Conservation (phyloP, 345 rosid genomes). For the Aquilaria sinensis region DNA sequence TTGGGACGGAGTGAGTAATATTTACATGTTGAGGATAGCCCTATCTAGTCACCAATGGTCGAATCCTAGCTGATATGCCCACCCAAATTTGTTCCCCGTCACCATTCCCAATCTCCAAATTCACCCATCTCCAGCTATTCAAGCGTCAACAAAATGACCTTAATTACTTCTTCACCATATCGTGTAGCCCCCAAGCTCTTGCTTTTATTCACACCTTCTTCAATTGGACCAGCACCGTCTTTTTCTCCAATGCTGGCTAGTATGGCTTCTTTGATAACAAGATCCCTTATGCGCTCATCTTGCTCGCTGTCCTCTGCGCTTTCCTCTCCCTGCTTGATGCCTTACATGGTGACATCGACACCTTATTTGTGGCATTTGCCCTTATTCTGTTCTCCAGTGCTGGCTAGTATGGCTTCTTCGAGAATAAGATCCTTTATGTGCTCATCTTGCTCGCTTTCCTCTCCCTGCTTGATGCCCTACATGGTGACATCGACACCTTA, state of each 20-base stretch:
- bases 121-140: slow-evolving; percentile 67
- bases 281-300: slow-evolving; percentile 82
- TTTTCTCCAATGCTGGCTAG: slow-evolving; percentile 93
- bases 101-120: slow-evolving; percentile 29
- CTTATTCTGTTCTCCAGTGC: slow-evolving; percentile 76
- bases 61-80: too few relatives aligned
- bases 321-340: slow-evolving; percentile 87
- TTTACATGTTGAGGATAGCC: too few relatives aligned
- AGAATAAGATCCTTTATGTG: slow-evolving; percentile 84
- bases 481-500: slow-evolving; percentile 84
- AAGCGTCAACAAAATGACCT: slow-evolving; percentile 83
- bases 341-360: slow-evolving; percentile 91
- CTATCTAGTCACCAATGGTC: too few relatives aligned
- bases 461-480: slow-evolving; percentile 87
- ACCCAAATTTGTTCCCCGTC: not conserved
- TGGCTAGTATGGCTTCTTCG: slow-evolving; percentile 92
- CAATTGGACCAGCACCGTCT: slow-evolving; percentile 48
- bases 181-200: slow-evolving; percentile 63
- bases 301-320: too few relatives aligned
- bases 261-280: slow-evolving; percentile 91
- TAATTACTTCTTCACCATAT: slow-evolving; percentile 81
- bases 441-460: slow-evolving; percentile 74
- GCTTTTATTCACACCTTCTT: slow-evolving; percentile 69
- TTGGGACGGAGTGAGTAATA: too few relatives aligned
- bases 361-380: slow-evolving; percentile 40